Base-by-base conservation (phyloP, 2,329 filamentous ascomycete species). In the Diaporthe batatas region DNA sequence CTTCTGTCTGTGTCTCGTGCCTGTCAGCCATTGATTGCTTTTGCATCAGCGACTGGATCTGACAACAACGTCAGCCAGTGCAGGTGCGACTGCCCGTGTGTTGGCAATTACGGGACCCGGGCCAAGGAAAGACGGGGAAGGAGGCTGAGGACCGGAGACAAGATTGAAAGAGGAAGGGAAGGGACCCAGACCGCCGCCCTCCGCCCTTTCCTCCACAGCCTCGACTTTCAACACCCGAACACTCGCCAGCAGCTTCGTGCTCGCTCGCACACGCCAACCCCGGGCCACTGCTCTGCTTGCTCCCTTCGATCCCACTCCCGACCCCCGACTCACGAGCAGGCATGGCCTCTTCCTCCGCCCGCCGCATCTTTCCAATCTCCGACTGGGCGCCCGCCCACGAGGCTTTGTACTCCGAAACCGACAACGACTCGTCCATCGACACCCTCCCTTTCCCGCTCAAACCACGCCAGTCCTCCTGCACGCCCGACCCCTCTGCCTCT, bases 381-480 rank as follows among this genome's bases (percentile, higher is more conserved):
- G 84, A 86, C 75, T 85, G 83, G 84, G 81, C 83, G 54, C 79
- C 83, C 29, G 75, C 78, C 68, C 84, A 85, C 75, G 85, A 87
- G 77, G 82, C 85, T 77, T 81, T 82, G 76, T 80, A 83, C 80
- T 58, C 65, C 29, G 78, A 82, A 76, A 51, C 71, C 58, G 73
- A 71, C 47, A 74, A 74, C 67, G 73, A 74, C 71, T 74, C 73
- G 29, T 74, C 73, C 59, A 74, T 74, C 71, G 73, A 73, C 23
- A 74, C 73, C 25, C 71, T 74, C 32, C 71, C 71, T 11, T 74
- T 73, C 39, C 73, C 73, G 39, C 62, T 39, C 54, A 74, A 74
- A 49, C 57, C 54, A 21, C 53, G 71, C 71, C 76, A 82, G 71
- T 72, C 76, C 54, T 72, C 77, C 67, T 69, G 77, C 64, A 73